A percentile compares a stretch with the other conserved stretches of the same genome.
Evolutionary conservation across 768 basidiomycete species (phyloP).

Genomic region (Glaciozyma antarctica): DNA sequence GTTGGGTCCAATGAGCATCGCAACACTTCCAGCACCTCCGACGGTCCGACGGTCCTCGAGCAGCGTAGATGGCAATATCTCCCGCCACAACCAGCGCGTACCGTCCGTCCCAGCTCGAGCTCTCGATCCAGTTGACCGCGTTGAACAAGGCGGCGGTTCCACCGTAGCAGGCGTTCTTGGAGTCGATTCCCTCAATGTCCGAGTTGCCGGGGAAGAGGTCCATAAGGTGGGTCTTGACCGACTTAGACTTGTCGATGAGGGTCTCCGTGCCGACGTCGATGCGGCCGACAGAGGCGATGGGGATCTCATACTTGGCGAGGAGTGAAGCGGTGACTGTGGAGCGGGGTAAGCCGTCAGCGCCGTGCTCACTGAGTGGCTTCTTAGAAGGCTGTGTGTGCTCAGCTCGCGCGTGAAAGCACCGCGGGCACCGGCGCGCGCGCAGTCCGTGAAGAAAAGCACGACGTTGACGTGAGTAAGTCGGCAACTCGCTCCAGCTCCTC

Average conservation of each 20-base stretch:
- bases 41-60: conserved; percentile 89
- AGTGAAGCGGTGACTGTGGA: conserved; percentile 71
- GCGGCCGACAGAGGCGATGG: conserved; percentile 91
- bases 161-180: conserved; percentile 98
- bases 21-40: conserved; percentile 91
- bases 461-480: not conserved
- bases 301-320: conserved; percentile 86
- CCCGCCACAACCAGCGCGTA: conserved; percentile 94
- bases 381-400: no score
- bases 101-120: conserved; percentile 90
- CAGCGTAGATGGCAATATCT: conserved; percentile 96
- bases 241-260: conserved; percentile 98
- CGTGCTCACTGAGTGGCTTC: not conserved
- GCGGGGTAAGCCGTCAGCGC: not conserved
- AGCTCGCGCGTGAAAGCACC: no score
- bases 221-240: conserved; percentile 97
- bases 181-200: conserved; percentile 98
- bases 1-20: conserved; percentile 90
- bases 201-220: conserved; percentile 91
- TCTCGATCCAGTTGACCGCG: conserved; percentile 96
- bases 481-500: no score
- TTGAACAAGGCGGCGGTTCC: conserved; percentile 98
- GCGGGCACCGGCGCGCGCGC: not conserved
- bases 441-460: not conserved
- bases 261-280: conserved; percentile 98